These are phyloP conservation scores for Baorangia bicolor DNA, from an alignment of 768 basidiomycete species.

Conservation along the genomic window DNA sequence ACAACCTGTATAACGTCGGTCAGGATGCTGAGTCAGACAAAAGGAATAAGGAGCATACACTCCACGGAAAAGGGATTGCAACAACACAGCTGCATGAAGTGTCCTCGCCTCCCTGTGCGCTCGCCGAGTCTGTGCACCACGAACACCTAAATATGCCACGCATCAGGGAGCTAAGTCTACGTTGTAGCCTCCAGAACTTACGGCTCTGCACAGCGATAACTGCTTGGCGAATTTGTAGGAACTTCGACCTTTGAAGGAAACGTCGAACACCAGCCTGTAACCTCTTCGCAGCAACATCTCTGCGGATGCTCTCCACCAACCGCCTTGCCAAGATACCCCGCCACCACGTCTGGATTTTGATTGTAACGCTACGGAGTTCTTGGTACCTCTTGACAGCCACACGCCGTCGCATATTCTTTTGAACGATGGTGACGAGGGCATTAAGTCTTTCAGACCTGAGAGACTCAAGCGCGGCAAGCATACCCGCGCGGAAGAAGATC, in stretches of 20 bases:
- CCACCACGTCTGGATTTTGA: slow-evolving; percentile 94
- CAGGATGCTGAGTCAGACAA: background rate
- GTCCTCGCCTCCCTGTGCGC: slow-evolving; percentile 56
- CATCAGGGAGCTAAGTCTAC: slow-evolving; percentile 6
- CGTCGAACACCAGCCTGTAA: slow-evolving; percentile 74
- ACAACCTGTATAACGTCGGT: slow-evolving; percentile 41
- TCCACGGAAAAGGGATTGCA: slow-evolving; percentile 88
- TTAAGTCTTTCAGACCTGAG: slow-evolving; percentile 87
- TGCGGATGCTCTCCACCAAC: slow-evolving; percentile 67
- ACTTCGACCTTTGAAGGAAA: slow-evolving; percentile 71
- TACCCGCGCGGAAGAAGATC: slow-evolving; percentile 99
- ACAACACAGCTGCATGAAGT: slow-evolving; percentile 57
- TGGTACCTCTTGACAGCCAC: slow-evolving; percentile 83
- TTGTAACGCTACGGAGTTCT: slow-evolving; percentile 65
- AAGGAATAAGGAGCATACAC: slow-evolving; percentile 55
- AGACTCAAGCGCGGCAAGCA: slow-evolving; percentile 94
- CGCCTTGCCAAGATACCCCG: slow-evolving; percentile 77
- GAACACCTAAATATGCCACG: slow-evolving; percentile 50
- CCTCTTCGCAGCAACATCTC: slow-evolving; percentile 70
- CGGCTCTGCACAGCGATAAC: slow-evolving; percentile 81
- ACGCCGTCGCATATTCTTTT: slow-evolving; percentile 92
- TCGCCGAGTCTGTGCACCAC: slow-evolving; percentile 70
- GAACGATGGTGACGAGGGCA: slow-evolving; percentile 89
- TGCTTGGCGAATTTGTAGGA: slow-evolving; percentile 58
- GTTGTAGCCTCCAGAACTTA: slow-evolving; percentile 42